Evolutionary conservation across 2,329 filamentous ascomycete genomes (phyloP), one percentile per base, ranked within the genome.

Genomic region (Apiospora koreana): DNA sequence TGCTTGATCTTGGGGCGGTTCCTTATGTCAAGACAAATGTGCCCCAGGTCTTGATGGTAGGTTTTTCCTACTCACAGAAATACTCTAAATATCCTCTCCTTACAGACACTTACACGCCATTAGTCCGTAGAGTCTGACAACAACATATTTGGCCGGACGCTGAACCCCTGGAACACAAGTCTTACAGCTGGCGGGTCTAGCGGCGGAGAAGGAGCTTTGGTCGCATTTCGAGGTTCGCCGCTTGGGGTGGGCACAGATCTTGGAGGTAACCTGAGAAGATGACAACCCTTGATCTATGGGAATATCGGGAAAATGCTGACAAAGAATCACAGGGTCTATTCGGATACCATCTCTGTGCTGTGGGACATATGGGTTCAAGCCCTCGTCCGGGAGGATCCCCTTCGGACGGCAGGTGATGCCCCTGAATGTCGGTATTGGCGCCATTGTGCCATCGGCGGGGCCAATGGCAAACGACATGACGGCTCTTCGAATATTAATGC

Each of bases 201-300:
- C 18, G 73, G 73, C 12, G 73, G 73, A 25, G 73, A 74, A 54
- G 73, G 70, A 16, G 72, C 73, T 3, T 45, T 74, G 8, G 42
- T 73, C 3, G 72, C 72, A 1, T 69, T 74, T 9, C 70, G 73
- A 25, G 73, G 73, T n/a, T 73, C 73, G 21, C 73, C 69, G 0
- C 67, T 73, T 5, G 73, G 73, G 2, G 67, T 73, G 2, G 73
- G 73, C 7, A 74, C 73, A 10, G 73, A 74, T n/a, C 65, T 74
- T 2, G 73, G 68, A 8, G 72, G 72, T 73, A 65, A 1, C 35
- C 38, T 23, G 5, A n/a, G 6, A 9, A 35, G 2, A 21, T n/a
- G 18, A 2, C 7, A 1, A 35, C 2, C 16, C 28, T 35, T 2
- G 1, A 35, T 5, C 31, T 16, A 21, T n/a, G 28, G 16, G 23